Conservation (phyloP, 257 asterid genomes). For the Solanum clarkiae region DNA sequence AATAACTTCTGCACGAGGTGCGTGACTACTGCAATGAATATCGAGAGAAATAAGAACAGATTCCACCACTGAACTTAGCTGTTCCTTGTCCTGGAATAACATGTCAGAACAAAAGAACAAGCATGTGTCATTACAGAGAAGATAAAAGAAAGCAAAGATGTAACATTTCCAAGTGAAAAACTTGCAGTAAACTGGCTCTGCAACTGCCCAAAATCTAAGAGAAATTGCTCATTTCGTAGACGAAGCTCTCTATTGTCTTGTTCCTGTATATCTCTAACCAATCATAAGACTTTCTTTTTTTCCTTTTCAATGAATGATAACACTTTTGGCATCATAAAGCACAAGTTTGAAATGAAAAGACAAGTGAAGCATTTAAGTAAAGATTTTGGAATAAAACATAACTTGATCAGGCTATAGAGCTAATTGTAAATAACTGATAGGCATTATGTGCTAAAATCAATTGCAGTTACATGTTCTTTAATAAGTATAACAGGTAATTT, state of each 20-base stretch:
- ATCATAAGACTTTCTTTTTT: not conserved
- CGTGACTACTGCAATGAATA: conserved; percentile 78
- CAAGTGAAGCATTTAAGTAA: not conserved
- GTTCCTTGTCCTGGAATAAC: conserved; percentile 71
- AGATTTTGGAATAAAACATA: not conserved
- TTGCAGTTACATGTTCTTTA: not conserved
- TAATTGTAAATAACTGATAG: not conserved
- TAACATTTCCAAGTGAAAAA: not conserved
- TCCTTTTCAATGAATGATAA: not conserved
- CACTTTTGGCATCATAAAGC: not conserved
- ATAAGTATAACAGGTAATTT: not conserved
- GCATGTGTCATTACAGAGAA: not conserved
- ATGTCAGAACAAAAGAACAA: not conserved
- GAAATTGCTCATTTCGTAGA: conserved; percentile 84
- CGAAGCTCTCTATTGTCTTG: conserved; percentile 78
- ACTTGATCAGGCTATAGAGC: not conserved
- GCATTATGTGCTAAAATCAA: not conserved
- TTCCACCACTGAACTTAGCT: conserved; percentile 65
- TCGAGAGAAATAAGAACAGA: conserved; percentile 69
- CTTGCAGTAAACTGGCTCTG: conserved; percentile 63
- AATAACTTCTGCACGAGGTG: conserved; percentile 88
- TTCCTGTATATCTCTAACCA: conserved; percentile 40
- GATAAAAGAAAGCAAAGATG: not conserved
- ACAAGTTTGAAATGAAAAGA: not conserved
- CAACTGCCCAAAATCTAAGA: conserved; percentile 76